Base-by-base conservation (phyloP, 192 early-diverging fungal genomes). In the Backusella tarrabulga region DNA sequence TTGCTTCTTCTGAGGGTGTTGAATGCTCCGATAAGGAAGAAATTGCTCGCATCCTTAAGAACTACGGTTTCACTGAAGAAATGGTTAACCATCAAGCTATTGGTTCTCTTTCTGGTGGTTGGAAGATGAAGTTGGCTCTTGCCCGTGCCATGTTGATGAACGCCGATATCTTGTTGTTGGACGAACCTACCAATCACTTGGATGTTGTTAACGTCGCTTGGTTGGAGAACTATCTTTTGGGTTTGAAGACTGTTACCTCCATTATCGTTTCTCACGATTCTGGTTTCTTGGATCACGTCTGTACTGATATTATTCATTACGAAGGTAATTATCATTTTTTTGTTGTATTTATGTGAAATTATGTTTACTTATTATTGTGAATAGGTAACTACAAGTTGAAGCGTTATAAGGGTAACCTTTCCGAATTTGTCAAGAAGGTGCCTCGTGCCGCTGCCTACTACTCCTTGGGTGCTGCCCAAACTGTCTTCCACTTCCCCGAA, bases 251-350 rank as follows among this genome's bases (percentile, higher is more conserved):
- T 79, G 92, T 94, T 67, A 95, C 94, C 74, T 92, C 90, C 72
- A 90, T 94, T 85, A 93, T 94, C 72, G 93, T 95, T 23, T 95
- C 94, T 54, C 94, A 95, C 91, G 94, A 95, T 87, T 91, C 92
- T 77, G 87, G 90, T 32, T 95, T 95, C 91, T 80, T 95, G 34
- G 93, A 95, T 86, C 75, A 85, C 73, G 92, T 92, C 76, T 93
- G 92, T 85, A 94, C 93, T 21, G 85, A 92, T 87, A 93, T 95
- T 79, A 93, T 94, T 68, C 94, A 95, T 85, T 95, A 94, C 86
- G 93, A 95, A 86, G 72, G 67, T 63, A 82, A 77, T 66, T 12
- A 12, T 12, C 0, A 40, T 9, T 40, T 40, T 40, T 1, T 40
- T 12, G 8, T 40, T 40, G 38, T 38, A 38, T 38, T 38, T 11